Evolutionary conservation across 2,329 filamentous ascomycete species (phyloP).

Genomic region (Stagonosporopsis rhizophila): DNA sequence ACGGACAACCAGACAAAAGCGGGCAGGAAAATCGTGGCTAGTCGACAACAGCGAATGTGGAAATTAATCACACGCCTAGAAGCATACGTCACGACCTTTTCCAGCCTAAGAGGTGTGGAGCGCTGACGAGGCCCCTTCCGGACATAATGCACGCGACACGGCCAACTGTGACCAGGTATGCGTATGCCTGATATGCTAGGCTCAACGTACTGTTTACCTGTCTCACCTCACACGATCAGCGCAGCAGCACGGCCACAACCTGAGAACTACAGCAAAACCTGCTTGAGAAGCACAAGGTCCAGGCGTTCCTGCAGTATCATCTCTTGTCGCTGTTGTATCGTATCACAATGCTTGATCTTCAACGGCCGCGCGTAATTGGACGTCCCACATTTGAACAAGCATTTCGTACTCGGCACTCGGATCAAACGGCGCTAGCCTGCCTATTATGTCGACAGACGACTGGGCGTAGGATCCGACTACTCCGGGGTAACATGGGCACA

Average conservation of each 20-base stretch:
- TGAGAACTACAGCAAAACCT: not conserved
- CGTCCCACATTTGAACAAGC: conserved; percentile 17
- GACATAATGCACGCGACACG: conserved; percentile 14
- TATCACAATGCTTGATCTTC: conserved; percentile 26
- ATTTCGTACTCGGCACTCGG: conserved; percentile 17
- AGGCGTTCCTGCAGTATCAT: conserved; percentile 1
- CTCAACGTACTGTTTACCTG: not conserved
- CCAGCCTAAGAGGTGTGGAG: conserved; percentile 2
- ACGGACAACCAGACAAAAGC: not conserved
- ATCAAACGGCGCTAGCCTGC: conserved; percentile 11
- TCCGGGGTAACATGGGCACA: conserved; percentile 17
- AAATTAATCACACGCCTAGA: conserved; percentile 1
- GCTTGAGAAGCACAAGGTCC: not conserved
- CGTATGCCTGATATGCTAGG: conserved; percentile 10
- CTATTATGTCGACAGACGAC: not conserved
- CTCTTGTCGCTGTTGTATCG: conserved; percentile 2
- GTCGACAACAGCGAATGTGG: not conserved
- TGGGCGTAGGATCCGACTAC: conserved; percentile 9
- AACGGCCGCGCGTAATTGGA: conserved; percentile 28
- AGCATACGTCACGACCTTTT: conserved; percentile 15
- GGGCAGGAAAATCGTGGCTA: not conserved
- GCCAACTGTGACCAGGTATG: conserved; percentile 4
- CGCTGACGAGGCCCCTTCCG: conserved; percentile 15
- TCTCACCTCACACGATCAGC: not conserved
- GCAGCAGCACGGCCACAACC: not conserved